Evolutionary conservation across 352 stramenopile genomes (phyloP).

Genomic region (Phytophthora citrophthora): DNA sequence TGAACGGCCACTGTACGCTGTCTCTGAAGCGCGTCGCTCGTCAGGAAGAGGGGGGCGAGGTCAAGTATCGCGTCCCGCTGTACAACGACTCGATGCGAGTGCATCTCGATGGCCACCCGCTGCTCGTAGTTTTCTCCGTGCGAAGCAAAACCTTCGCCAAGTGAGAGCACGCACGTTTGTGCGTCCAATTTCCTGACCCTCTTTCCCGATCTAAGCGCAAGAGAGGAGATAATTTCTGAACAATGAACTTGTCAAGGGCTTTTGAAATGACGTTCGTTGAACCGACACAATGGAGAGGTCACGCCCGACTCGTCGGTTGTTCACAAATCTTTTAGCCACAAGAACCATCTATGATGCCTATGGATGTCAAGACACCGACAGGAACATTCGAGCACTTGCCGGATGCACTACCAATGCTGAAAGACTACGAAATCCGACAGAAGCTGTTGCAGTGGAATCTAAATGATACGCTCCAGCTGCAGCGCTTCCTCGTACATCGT

Average conservation of each 20-base stretch:
- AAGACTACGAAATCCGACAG: slow-evolving; percentile 58
- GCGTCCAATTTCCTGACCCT: slow-evolving; percentile 26
- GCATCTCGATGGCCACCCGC: slow-evolving; percentile 70
- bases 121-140: slow-evolving; percentile 80
- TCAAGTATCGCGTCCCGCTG: slow-evolving; percentile 79
- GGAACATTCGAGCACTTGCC: slow-evolving; percentile 54
- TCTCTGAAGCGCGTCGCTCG: slow-evolving; percentile 81
- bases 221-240: slow-evolving; percentile 37
- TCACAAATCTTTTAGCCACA: slow-evolving; percentile 25
- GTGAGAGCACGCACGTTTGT: slow-evolving; percentile 42
- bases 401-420: slow-evolving; percentile 51
- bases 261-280: background rate
- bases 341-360: background rate
- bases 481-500: slow-evolving; percentile 65
- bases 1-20: slow-evolving; percentile 81
- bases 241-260: slow-evolving; percentile 12
- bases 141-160: slow-evolving; percentile 87
- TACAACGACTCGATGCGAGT: slow-evolving; percentile 84
- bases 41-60: slow-evolving; percentile 68
- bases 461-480: slow-evolving; percentile 55
- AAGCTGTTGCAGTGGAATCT: slow-evolving; percentile 87
- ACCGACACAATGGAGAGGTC: slow-evolving; percentile 20
- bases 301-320: slow-evolving; percentile 6
- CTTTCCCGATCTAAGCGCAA: slow-evolving; percentile 21
- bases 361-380: slow-evolving; percentile 2